These are phyloP conservation scores for Brassica juncea DNA, from an alignment of 345 rosid species.

Conservation along the genomic window DNA sequence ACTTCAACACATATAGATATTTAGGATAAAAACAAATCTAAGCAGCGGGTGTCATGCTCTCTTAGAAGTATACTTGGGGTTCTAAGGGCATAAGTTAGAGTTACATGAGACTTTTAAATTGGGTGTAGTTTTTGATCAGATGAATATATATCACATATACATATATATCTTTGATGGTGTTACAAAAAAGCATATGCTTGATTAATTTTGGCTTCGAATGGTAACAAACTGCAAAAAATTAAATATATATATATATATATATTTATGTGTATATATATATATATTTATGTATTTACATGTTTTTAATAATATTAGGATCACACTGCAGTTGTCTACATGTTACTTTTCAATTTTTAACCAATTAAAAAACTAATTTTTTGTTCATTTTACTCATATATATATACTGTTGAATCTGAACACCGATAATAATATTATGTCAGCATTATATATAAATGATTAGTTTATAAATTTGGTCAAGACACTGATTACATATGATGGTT, in stretches of 20 bases:
- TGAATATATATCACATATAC: neutral
- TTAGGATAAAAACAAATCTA: neutral
- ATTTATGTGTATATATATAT: too few species aligned
- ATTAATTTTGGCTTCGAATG: too few species aligned
- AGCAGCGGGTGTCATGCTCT: neutral
- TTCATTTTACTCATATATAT: too few species aligned
- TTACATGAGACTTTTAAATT: neutral
- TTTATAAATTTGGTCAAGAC: neutral
- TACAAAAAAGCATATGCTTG: neutral
- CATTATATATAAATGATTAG: neutral
- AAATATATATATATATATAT: too few species aligned
- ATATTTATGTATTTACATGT: too few species aligned
- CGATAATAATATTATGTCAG: neutral
- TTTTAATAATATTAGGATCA: too few species aligned
- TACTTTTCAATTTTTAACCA: too few species aligned
- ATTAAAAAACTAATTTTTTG: too few species aligned
- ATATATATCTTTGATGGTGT: neutral
- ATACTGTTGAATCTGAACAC: neutral
- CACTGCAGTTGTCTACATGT: too few species aligned
- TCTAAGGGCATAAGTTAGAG: neutral
- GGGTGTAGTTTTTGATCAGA: neutral
- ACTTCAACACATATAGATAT: neutral
- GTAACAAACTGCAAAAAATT: too few species aligned
- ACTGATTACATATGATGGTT: neutral
- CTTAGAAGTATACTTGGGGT: neutral